Conservation (phyloP, 495 filamentous ascomycete species). For the Parmelia sp. region DNA sequence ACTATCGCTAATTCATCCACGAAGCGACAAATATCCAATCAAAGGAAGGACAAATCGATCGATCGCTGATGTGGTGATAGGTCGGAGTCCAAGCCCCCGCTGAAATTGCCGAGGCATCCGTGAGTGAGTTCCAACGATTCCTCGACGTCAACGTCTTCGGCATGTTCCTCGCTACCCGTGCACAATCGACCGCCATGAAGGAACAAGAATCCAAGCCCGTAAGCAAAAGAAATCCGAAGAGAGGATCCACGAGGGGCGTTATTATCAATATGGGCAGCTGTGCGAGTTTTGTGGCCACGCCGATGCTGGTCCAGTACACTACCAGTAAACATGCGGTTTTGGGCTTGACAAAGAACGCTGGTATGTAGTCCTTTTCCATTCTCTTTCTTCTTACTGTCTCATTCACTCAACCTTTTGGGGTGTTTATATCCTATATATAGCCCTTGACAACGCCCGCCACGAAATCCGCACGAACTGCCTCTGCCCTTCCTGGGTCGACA, state of each 20-base stretch:
- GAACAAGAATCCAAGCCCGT: too few species aligned
- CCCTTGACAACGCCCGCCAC: constrained; percentile 29
- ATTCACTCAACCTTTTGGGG: too few species aligned
- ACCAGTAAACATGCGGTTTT: constrained; percentile 46
- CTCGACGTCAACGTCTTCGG: constrained; percentile 26
- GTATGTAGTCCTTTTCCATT: too few species aligned
- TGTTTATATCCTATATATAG: too few species aligned
- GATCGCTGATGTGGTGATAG: too few species aligned
- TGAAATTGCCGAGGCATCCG: neutral
- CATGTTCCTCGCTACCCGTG: constrained; percentile 18
- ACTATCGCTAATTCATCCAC: too few species aligned
- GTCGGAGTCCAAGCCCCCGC: neutral
- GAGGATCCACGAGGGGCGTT: constrained; percentile 21
- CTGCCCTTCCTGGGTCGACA: constrained; percentile 39
- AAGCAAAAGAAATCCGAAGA: too few species aligned
- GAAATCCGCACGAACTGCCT: constrained; percentile 42
- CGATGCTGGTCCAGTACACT: constrained; percentile 37
- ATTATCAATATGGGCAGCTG: constrained; percentile 46
- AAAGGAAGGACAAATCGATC: too few species aligned
- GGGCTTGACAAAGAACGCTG: constrained; percentile 43
- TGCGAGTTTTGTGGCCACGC: constrained; percentile 33
- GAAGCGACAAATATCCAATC: too few species aligned
- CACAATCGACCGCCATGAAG: too few species aligned
- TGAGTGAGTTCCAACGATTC: constrained; percentile 11
- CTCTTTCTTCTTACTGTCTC: too few species aligned